Base-by-base conservation (phyloP, 2,329 filamentous ascomycete species). In the Colletotrichum australisinense region DNA sequence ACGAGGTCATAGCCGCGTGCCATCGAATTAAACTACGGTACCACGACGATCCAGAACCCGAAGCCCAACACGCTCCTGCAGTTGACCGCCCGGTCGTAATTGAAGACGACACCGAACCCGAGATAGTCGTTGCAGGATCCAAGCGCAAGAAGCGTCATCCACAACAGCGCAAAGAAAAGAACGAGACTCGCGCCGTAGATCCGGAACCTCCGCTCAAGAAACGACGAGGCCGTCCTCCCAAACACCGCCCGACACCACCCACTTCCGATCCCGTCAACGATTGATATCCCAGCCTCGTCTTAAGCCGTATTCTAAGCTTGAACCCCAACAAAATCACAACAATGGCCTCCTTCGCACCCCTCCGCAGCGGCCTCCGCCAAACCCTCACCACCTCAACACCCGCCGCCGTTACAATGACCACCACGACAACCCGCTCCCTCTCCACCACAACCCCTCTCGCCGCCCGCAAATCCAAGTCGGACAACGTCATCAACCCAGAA, bases 331-430 rank as follows among this genome's bases (percentile, higher is more conserved):
- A 35, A 32, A 42, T 28, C 46, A 24, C 62, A 35, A 69, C 5
- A 38, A 73, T 71, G 63, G 52, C 60, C 22, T 32, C 52, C 32
- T 65, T 69, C 46, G 67, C 60, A 28, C 78, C 80, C 49, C 74
- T 83, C 52, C 69, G 78, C 19, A 49, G 19, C 69, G 78, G 79
- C 75, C 77, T 83, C 60, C 77, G 83, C 55, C 70, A 77, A 60
- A 64, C 52, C 67, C 58, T 60, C 58, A 32, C 69, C 53, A 68
- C 72, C 22, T 69, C 62, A 74, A 24, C 64, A 57, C 65, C 49
- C 0, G 52, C 52, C 22, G 16, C 69, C 22, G 16, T 67, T 26
- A 73, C 75, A 52, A 49, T 49, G 42, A n/a, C 42, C 75, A 77
- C 32, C 79, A 79, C 53, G 22, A 22, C 56, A 49, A 11, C 42